phyloP scores from a whole-genome alignment of 495 filamentous ascomycete genomes.

The Neurospora sp. region DNA sequence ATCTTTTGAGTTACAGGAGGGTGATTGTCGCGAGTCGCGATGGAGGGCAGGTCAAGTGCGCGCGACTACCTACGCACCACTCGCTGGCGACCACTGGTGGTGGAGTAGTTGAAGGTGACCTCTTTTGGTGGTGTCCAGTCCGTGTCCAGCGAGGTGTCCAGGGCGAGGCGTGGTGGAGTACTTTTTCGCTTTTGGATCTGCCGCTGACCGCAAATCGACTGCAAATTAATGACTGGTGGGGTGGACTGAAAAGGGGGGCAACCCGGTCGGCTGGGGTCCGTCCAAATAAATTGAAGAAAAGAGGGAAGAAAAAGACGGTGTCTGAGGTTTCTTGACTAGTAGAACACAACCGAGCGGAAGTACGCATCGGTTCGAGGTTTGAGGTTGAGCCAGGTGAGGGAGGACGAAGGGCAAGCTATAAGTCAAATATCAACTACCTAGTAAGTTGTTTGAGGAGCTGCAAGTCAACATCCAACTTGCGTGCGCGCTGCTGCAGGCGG shows the following conservation, averaged over 20 bases:
- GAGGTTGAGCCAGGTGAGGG: background rate
- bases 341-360: background rate
- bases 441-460: background rate
- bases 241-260: background rate
- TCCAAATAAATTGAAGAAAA: background rate
- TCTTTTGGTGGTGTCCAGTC: background rate
- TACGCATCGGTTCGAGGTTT: background rate
- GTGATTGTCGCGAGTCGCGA: background rate
- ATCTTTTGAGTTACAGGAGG: constrained; percentile 17
- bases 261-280: background rate
- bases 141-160: background rate
- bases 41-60: background rate
- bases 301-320: background rate
- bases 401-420: background rate
- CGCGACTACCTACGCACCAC: background rate
- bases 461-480: background rate
- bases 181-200: background rate
- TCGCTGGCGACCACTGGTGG: background rate
- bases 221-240: background rate
- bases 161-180: background rate
- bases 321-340: background rate
- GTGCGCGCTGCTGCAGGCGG: background rate
- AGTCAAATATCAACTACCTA: background rate
- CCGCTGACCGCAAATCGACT: background rate
- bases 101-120: background rate